phyloP scores from a whole-genome alignment of 2,329 filamentous ascomycete species.

The Fusarium fujikuroi region DNA sequence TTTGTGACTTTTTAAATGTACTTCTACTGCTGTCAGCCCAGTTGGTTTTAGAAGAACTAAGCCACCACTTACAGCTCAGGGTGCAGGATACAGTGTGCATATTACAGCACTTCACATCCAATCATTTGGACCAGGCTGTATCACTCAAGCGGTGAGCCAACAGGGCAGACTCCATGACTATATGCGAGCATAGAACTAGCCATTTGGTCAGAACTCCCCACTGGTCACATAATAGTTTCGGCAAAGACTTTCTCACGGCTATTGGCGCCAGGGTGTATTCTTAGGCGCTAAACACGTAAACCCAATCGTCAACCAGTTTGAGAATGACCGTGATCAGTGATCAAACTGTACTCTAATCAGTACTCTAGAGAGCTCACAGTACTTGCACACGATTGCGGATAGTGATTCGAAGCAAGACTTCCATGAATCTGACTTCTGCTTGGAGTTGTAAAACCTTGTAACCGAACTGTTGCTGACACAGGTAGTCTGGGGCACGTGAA shows the following conservation, averaged over 20 bases:
- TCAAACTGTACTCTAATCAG: neutral
- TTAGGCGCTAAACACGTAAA: no score
- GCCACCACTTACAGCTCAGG: neutral
- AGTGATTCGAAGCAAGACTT: neutral
- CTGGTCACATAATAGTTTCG: rapidly evolving
- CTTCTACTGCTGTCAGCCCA: neutral
- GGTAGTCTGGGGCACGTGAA: neutral
- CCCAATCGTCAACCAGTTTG: neutral
- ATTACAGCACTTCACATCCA: neutral
- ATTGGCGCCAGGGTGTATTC: no score
- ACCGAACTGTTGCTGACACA: no score
- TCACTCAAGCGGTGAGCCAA: neutral
- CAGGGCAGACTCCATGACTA: neutral
- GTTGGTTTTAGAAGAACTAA: rapidly evolving
- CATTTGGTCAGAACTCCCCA: neutral
- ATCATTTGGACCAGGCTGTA: neutral
- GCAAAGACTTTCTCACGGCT: rapidly evolving
- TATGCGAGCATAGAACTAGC: rapidly evolving
- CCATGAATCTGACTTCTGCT: neutral
- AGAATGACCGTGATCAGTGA: neutral
- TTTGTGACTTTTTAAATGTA: neutral
- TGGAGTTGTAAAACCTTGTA: no score
- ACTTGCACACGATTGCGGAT: rapidly evolving
- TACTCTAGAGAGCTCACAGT: rapidly evolving
- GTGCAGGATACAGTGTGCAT: rapidly evolving